Conservation (phyloP, 2,329 filamentous ascomycete species). For the Xylariaceae sp. region DNA sequence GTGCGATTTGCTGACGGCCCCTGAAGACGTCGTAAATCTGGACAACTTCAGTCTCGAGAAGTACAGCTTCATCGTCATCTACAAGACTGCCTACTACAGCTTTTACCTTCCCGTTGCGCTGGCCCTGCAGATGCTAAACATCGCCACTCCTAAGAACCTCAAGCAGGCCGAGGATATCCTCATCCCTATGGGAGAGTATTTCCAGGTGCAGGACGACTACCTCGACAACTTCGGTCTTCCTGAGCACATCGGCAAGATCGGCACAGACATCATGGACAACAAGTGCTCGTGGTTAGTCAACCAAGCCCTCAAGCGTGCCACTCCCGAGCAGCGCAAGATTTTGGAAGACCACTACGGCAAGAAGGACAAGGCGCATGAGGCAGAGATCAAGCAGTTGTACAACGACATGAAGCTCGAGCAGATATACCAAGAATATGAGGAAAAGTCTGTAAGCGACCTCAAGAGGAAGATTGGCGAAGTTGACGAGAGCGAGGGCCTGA, state of each 20-base stretch:
- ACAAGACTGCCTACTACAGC: slow-evolving; percentile 99
- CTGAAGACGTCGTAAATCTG: slow-evolving; percentile 87
- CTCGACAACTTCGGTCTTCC: slow-evolving; percentile 96
- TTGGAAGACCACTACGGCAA: slow-evolving; percentile 91
- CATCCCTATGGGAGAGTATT: slow-evolving; percentile 97
- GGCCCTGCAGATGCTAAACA: slow-evolving; percentile 75
- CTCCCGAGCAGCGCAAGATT: slow-evolving; percentile 76
- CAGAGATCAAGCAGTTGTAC: slow-evolving; percentile 81
- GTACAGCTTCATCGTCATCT: slow-evolving; percentile 97
- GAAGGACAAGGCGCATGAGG: slow-evolving; percentile 80
- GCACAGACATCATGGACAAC: slow-evolving; percentile 98
- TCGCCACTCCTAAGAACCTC: slow-evolving; percentile 83
- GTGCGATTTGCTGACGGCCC: slow-evolving; percentile 90
- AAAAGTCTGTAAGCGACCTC: slow-evolving; percentile 76
- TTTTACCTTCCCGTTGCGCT: slow-evolving; percentile 97
- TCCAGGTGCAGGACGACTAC: slow-evolving; percentile 98
- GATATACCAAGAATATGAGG: slow-evolving; percentile 83
- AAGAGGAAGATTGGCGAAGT: slow-evolving; percentile 67
- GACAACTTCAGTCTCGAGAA: slow-evolving; percentile 93
- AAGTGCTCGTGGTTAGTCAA: slow-evolving; percentile 99
- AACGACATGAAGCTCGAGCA: slow-evolving; percentile 78
- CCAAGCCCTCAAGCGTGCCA: slow-evolving; percentile 76
- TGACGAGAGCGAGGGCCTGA: slow-evolving; percentile 82
- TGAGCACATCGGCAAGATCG: slow-evolving; percentile 93
- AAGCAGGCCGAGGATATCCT: slow-evolving; percentile 86